These are phyloP conservation scores for Pugionium dolabratum DNA, from an alignment of 345 rosid genomes.

Conservation along the genomic window DNA sequence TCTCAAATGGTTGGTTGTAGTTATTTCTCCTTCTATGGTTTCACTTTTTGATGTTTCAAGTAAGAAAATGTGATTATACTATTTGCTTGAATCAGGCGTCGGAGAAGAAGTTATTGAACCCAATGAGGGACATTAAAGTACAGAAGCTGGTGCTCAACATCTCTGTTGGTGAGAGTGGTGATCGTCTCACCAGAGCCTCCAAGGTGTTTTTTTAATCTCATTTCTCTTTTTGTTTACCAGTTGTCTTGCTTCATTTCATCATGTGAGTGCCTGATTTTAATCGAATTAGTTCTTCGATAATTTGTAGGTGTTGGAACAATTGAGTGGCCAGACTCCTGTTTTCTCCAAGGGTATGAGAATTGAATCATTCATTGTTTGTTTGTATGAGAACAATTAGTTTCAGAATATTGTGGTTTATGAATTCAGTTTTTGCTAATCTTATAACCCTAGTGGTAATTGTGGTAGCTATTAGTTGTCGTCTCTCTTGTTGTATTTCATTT, in stretches of 20 bases:
- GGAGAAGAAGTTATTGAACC: slow-evolving; percentile 81
- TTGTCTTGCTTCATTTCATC: no score
- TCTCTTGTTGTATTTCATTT: no score
- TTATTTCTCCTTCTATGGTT: no score
- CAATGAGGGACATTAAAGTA: slow-evolving; percentile 92
- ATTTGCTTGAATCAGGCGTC: slow-evolving; percentile 51
- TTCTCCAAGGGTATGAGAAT: slow-evolving; percentile 69
- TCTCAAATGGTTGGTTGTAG: no score
- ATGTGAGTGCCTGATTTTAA: neutral
- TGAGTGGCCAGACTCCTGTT: slow-evolving; percentile 81
- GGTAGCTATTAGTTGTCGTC: no score
- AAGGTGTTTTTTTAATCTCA: slow-evolving; percentile 67
- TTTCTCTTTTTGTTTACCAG: neutral
- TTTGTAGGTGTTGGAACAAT: slow-evolving; percentile 77
- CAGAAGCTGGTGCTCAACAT: slow-evolving; percentile 87
- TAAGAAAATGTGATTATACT: no score
- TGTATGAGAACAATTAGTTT: no score
- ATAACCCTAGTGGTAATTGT: no score
- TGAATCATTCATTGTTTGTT: no score
- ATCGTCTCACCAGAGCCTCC: slow-evolving; percentile 86
- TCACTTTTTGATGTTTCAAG: no score
- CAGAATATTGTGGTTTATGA: no score
- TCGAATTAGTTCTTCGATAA: neutral
- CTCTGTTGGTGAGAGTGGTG: slow-evolving; percentile 91
- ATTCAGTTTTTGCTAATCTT: no score